phyloP scores from a whole-genome alignment of 352 stramenopile genomes.

The Globisporangium paroecandrum region DNA sequence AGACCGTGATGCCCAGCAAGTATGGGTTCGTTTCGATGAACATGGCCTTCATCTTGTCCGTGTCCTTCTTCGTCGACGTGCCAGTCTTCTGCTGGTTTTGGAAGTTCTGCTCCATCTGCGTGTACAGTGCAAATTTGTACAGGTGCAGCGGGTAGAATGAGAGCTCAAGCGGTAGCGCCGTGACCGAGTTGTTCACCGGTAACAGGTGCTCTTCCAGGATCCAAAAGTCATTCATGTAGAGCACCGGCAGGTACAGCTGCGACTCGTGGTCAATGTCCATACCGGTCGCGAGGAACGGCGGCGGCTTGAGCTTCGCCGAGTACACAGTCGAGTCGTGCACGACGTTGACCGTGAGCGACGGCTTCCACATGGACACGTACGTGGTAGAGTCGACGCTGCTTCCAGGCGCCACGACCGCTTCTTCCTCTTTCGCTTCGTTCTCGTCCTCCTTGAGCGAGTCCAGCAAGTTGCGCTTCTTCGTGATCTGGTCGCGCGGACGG shows the following conservation, averaged over 20 bases:
- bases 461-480: conserved; percentile 79
- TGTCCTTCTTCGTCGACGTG: conserved; percentile 85
- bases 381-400: conserved; percentile 28
- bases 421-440: conserved; percentile 9
- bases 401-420: conserved; percentile 1
- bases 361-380: conserved; percentile 84
- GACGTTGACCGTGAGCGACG: conserved; percentile 59
- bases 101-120: conserved; percentile 91
- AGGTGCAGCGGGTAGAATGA: conserved; percentile 82
- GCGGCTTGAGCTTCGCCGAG: conserved; percentile 44
- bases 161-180: conserved; percentile 78
- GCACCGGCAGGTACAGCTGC: conserved; percentile 81
- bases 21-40: conserved; percentile 98
- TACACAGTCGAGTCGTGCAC: conserved; percentile 75
- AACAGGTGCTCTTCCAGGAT: conserved; percentile 84
- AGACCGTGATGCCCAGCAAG: conserved; percentile 92
- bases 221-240: conserved; percentile 96
- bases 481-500: conserved; percentile 63
- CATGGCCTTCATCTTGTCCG: conserved; percentile 93
- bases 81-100: conserved; percentile 91
- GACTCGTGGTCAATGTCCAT: conserved; percentile 57
- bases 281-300: conserved; percentile 60
- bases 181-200: conserved; percentile 87
- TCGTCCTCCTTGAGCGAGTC: conserved; percentile 22
- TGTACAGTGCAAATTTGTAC: conserved; percentile 93